Evolutionary conservation across 83 land plant species (phyloP).

Genomic region (Diphasiastrum complanatum): DNA sequence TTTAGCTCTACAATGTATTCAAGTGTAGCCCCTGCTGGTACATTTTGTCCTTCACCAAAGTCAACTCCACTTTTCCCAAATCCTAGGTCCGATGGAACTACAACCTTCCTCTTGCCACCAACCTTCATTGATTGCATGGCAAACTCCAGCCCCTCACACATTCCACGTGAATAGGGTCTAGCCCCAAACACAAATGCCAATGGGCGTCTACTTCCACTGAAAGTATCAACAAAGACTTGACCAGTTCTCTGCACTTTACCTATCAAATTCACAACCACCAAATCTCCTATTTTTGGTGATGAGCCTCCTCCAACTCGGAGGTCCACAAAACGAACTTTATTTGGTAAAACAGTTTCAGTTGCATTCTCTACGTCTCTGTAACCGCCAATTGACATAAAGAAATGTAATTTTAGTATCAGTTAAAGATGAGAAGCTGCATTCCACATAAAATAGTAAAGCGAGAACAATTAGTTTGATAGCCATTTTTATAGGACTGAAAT

Average conservation of each 20-base stretch:
- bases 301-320: conserved; percentile 73
- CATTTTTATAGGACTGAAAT: too few species aligned
- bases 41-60: conserved; percentile 34
- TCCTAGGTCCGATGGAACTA: conserved; percentile 58
- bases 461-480: too few species aligned
- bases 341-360: conserved; percentile 60
- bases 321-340: conserved; percentile 45
- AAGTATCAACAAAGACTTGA: conserved; percentile 63
- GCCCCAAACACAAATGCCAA: conserved; percentile 79
- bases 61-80: conserved; percentile 69
- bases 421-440: neutral
- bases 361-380: conserved; percentile 63
- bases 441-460: too few species aligned
- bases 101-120: conserved; percentile 69
- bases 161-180: conserved; percentile 66
- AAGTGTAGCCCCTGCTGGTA: conserved; percentile 52
- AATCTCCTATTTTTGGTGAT: conserved; percentile 57
- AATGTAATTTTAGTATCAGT: neutral
- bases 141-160: conserved; percentile 83
- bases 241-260: conserved; percentile 46
- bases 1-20: conserved; percentile 69
- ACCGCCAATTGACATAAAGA: neutral
- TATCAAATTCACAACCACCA: conserved; percentile 65
- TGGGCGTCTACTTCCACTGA: conserved; percentile 41
- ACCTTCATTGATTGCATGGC: conserved; percentile 53